Conservation (phyloP, 1,139 yeast species). For the Pichia sp. region DNA sequence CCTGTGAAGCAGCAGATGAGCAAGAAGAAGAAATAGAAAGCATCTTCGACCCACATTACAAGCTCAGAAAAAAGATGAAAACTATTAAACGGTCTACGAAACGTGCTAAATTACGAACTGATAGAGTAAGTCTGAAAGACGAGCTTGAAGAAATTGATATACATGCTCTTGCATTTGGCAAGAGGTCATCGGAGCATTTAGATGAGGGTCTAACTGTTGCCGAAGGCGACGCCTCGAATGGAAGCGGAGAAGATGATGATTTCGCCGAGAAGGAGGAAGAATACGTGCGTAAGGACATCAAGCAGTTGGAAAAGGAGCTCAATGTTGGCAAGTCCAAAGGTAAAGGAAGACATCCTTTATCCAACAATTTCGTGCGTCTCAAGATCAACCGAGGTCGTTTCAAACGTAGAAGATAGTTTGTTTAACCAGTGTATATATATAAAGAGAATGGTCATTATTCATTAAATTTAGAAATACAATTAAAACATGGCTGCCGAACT, state of each 20-base stretch:
- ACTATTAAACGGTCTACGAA: conserved; percentile 63
- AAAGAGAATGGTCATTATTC: too few species aligned
- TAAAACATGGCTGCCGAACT: too few species aligned
- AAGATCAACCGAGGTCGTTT: conserved; percentile 30
- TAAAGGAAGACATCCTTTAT: conserved; percentile 28
- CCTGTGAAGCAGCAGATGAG: not conserved
- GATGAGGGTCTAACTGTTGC: conserved; percentile 41
- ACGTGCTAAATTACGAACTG: conserved; percentile 45
- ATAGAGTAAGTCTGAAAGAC: conserved; percentile 27
- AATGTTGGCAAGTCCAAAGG: conserved; percentile 15
- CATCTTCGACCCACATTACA: conserved; percentile 28
- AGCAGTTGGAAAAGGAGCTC: conserved; percentile 14
- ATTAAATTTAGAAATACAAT: too few species aligned
- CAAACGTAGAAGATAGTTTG: conserved; percentile 19
- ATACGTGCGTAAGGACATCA: conserved; percentile 24
- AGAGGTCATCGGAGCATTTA: conserved; percentile 18
- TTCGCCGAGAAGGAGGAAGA: conserved; percentile 28
- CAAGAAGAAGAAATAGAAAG: conserved; percentile 20
- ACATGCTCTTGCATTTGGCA: conserved; percentile 41
- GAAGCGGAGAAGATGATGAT: conserved; percentile 13
- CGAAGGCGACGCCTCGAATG: conserved; percentile 14
- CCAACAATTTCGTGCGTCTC: conserved; percentile 32
- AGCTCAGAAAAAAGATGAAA: conserved; percentile 23
- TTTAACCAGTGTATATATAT: not conserved
- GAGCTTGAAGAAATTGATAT: conserved; percentile 37